Base-by-base conservation (phyloP, 257 asterid species). In the Dorcoceras hygrometricum region DNA sequence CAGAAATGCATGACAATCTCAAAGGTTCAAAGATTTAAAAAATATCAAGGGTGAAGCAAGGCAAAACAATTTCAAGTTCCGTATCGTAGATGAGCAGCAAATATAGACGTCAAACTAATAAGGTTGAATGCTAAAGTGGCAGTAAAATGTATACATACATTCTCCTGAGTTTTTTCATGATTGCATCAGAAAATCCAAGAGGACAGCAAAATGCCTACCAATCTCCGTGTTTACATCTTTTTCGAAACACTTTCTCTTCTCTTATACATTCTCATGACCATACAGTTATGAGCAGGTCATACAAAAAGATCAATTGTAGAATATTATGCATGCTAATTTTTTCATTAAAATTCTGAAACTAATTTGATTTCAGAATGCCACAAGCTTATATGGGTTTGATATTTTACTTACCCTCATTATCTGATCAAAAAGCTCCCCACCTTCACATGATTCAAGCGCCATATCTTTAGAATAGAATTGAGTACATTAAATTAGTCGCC, bases 371-470 rank as follows among this genome's bases (percentile, higher is more conserved):
- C 24, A 63, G 24, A 71, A 39, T 23, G 27, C 36, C 23, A 53
- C 27, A 57, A 12, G 34, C 59, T 56, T 62, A 57, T 62, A 57
- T 19, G 57, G 58, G 62, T 59, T 34, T 48, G 2, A 71, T 63
- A 73, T 55, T 43, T 69, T 27, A 78, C 89, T 76, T 74, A 90
- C 99, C 91, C 97, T 87, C 67, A 88, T 84, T 75, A 94, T 89
- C 79, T 94, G 97, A 77, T 94, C 99, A 53, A 94, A 94, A 77
- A 94, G 98, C 76, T 94, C 98, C 57, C 98, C 99, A 12, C 99
- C 99, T 61, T 94, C 99, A 77, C 99, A 94, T 14, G 99, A 94
- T 75, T 94, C 99, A 22, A 94, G 96, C n/a, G 85, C 99, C 99
- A 94, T 94, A 73, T 90, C 99, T 90, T 76, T 80, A 76, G 55